A percentile compares a stretch with the other conserved stretches of the same genome.
Evolutionary conservation across 2,329 filamentous ascomycete genomes (phyloP).

Genomic region (Sclerotinia minor): DNA sequence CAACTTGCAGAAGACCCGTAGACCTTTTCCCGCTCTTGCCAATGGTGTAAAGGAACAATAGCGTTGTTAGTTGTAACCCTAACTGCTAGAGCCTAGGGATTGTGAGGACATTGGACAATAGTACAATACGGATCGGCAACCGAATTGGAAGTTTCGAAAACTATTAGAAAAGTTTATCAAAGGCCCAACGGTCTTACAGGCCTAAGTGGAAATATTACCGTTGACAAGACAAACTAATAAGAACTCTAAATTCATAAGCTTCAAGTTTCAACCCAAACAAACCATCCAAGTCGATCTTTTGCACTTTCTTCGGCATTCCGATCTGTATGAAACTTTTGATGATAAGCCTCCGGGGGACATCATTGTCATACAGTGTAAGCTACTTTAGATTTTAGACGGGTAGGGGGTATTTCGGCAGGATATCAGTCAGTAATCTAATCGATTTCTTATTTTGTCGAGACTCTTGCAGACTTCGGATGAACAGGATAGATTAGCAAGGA

Average conservation of each 20-base stretch:
- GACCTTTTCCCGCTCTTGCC: conserved; percentile 9
- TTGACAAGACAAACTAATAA: conserved; percentile 10
- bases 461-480: conserved; percentile 13
- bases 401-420: conserved; percentile 10
- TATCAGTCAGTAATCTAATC: background rate
- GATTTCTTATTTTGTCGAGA: background rate
- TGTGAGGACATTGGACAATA: background rate
- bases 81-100: background rate
- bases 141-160: background rate
- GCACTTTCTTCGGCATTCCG: background rate
- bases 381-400: background rate
- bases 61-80: background rate
- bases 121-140: background rate
- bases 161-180: background rate
- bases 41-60: background rate
- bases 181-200: background rate
- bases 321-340: background rate
- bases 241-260: conserved; percentile 13
- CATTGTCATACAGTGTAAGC: background rate
- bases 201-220: background rate
- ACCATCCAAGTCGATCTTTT: background rate
- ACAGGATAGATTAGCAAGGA: background rate
- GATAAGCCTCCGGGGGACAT: conserved; percentile 2
- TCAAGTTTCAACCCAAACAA: background rate
- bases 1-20: conserved; percentile 7